Conservation (phyloP, 805 yeast species). For the Spencermartinsiella europaea region DNA sequence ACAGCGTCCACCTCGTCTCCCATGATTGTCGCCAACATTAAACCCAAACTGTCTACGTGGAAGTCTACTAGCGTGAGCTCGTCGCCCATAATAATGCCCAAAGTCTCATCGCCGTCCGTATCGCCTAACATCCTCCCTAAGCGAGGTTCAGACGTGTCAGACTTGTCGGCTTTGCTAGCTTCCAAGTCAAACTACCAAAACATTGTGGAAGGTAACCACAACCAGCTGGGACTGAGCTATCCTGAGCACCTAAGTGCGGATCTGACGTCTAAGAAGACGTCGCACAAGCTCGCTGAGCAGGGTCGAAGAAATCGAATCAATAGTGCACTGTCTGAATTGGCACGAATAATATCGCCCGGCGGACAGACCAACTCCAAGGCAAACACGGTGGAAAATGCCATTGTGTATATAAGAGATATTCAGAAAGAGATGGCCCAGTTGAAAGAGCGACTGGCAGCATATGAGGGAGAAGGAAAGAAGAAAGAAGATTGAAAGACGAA, state of each 20-base stretch:
- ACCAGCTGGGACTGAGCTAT: constrained; percentile 36
- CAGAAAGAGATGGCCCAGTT: constrained; percentile 32
- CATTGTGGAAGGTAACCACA: constrained; percentile 39
- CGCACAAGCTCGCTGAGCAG: constrained; percentile 92
- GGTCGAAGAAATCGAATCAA: constrained; percentile 93
- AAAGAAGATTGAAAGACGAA: too few species aligned
- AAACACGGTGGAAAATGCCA: constrained; percentile 89
- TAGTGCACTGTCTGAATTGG: constrained; percentile 72
- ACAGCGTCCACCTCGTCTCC: constrained; percentile 10
- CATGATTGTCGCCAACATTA: constrained; percentile 8
- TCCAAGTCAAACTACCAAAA: constrained; percentile 40
- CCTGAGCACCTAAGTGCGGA: constrained; percentile 38
- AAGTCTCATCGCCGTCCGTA: constrained; percentile 21
- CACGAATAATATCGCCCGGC: constrained; percentile 58
- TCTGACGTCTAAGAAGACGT: constrained; percentile 50
- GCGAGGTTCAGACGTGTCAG: constrained; percentile 6
- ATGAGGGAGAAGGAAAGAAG: constrained; percentile 4
- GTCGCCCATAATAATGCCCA: constrained; percentile 27
- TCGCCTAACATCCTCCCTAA: constrained; percentile 22
- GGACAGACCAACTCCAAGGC: constrained; percentile 75
- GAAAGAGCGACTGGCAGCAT: constrained; percentile 16
- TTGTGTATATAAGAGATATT: constrained; percentile 54
- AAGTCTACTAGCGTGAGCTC: constrained; percentile 11
- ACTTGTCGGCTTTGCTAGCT: constrained; percentile 28
- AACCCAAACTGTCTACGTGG: constrained; percentile 13